Conservation (phyloP, 1,284 basidiomycete species). For the Bjerkandera adusta region DNA sequence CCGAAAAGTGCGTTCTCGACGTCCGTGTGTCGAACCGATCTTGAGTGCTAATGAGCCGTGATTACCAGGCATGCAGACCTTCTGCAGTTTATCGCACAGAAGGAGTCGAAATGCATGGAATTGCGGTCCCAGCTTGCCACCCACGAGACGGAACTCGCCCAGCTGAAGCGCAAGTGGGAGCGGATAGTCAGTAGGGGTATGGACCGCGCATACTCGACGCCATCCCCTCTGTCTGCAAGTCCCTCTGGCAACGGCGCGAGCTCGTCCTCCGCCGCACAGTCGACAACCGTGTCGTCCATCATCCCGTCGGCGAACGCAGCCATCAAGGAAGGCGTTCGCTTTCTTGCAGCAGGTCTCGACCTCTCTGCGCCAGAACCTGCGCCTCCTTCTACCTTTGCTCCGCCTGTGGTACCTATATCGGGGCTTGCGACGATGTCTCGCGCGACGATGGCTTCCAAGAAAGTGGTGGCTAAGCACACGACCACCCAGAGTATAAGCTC, state of each 20-base stretch:
- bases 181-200: slow-evolving; percentile 66
- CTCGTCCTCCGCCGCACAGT: slow-evolving; percentile 1
- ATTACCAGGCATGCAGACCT: slow-evolving; percentile 66
- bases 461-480: slow-evolving; percentile 16
- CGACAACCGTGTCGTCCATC: slow-evolving; percentile 11
- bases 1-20: slow-evolving; percentile 48
- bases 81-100: slow-evolving; percentile 76
- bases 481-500: slow-evolving; percentile 26
- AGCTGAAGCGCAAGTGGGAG: slow-evolving; percentile 80
- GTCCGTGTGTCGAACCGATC: not conserved
- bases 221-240: slow-evolving; percentile 13
- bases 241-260: not conserved
- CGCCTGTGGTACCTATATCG: slow-evolving; percentile 11
- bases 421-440: slow-evolving; percentile 14
- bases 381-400: slow-evolving; percentile 17
- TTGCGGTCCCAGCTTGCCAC: slow-evolving; percentile 65
- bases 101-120: slow-evolving; percentile 78
- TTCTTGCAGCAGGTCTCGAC: slow-evolving; percentile 45
- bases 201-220: slow-evolving; percentile 32
- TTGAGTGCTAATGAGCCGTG: slow-evolving; percentile 1
- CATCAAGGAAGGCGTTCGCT: slow-evolving; percentile 62
- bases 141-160: slow-evolving; percentile 68
- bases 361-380: slow-evolving; percentile 18
- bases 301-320: slow-evolving; percentile 26
- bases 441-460: slow-evolving; percentile 10